A percentile compares a stretch with the other conserved stretches of the same genome.
These are phyloP conservation scores for Benincasa hispida DNA, from an alignment of 306 rosid species.

Conservation along the genomic window DNA sequence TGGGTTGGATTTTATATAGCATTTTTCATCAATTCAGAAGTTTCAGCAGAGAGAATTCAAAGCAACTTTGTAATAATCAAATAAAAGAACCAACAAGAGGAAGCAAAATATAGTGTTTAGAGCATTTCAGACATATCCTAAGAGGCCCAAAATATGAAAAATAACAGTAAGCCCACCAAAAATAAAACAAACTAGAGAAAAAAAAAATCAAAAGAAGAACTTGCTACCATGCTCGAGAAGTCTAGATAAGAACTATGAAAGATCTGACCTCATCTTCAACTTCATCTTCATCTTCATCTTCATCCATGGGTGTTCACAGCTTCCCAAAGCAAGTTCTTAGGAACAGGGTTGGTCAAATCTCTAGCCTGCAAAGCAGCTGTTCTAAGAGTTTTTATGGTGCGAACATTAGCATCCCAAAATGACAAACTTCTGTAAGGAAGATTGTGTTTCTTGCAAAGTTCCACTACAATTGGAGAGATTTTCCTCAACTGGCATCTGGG, in stretches of 20 bases:
- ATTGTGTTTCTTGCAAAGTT: conserved; percentile 34
- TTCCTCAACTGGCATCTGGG: conserved; percentile 37
- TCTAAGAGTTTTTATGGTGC: conserved; percentile 25
- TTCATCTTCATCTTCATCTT: conserved; percentile 1
- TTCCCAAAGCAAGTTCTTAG: conserved; percentile 40
- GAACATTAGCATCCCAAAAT: conserved; percentile 30
- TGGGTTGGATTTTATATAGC: background rate
- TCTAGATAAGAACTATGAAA: background rate
- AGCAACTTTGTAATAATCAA: background rate
- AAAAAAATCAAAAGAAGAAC: background rate
- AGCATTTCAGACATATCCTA: background rate
- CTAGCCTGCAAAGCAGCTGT: conserved; percentile 40
- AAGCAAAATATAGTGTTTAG: background rate
- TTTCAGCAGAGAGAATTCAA: background rate
- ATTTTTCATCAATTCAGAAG: background rate
- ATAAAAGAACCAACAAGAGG: background rate
- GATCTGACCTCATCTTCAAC: background rate
- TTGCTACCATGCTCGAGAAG: background rate
- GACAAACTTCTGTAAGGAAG: conserved; percentile 36
- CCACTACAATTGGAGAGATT: conserved; percentile 25
- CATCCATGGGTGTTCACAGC: conserved; percentile 40
- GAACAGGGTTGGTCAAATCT: conserved; percentile 22
- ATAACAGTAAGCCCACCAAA: background rate
- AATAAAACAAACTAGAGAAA: background rate
- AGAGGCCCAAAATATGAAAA: background rate